These are phyloP conservation scores for Canavalia ensiformis DNA, from an alignment of 306 rosid species.

Conservation along the genomic window DNA sequence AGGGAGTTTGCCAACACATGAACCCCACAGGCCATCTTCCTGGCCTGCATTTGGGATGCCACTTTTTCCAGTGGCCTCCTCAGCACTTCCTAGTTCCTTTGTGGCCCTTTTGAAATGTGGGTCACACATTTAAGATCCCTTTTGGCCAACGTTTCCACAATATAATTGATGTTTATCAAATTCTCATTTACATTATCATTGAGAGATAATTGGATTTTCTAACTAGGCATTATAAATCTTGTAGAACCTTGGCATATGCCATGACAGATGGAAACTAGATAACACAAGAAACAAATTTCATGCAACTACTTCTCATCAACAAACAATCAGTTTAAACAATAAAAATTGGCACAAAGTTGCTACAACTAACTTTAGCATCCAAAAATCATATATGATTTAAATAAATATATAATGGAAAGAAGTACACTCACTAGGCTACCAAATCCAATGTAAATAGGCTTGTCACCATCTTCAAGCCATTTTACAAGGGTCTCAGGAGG, in stretches of 20 bases:
- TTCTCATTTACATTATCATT: background rate
- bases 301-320: slow-evolving; percentile 1
- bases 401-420: slow-evolving; percentile 23
- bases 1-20: too few relatives aligned
- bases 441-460: slow-evolving; percentile 92
- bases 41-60: too few relatives aligned
- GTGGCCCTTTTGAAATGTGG: too few relatives aligned
- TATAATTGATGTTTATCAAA: too few relatives aligned
- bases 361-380: slow-evolving; percentile 5
- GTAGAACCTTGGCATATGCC: background rate
- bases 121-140: too few relatives aligned
- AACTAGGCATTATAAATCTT: background rate
- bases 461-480: slow-evolving; percentile 93
- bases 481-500: slow-evolving; percentile 83
- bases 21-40: too few relatives aligned
- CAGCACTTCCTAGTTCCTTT: too few relatives aligned
- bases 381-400: slow-evolving; percentile 36
- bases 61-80: too few relatives aligned
- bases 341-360: slow-evolving; percentile 9
- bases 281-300: background rate
- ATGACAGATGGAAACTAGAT: slow-evolving; percentile 6
- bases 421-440: slow-evolving; percentile 88
- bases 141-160: too few relatives aligned
- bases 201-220: background rate
- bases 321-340: slow-evolving; percentile 10